A percentile compares a stretch with the other conserved stretches of the same genome.
phyloP scores from a whole-genome alignment of 2,329 filamentous ascomycete species.

The Verticillium dahliae region DNA sequence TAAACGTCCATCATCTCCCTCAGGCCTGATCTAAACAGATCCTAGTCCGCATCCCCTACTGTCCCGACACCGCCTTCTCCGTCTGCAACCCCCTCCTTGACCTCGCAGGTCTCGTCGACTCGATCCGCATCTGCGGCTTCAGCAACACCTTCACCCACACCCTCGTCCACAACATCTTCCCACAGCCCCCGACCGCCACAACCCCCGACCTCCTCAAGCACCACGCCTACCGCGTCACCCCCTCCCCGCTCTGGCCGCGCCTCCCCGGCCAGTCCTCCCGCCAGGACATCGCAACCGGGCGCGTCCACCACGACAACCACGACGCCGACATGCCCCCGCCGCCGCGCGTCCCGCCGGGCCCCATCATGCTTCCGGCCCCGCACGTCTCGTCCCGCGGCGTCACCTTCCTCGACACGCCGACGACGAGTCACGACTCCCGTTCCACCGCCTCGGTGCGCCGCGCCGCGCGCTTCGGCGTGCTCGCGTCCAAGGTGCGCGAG shows the following conservation, averaged over 20 bases:
- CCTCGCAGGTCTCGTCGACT: slow-evolving; percentile 21
- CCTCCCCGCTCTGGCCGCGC: slow-evolving; percentile 7
- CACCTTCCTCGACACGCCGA: neutral
- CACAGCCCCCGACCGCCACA: neutral
- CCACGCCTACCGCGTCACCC: slow-evolving; percentile 7
- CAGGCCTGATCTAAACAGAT: neutral
- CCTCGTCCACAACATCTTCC: slow-evolving; percentile 21
- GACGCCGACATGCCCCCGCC: neutral
- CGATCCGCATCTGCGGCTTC: slow-evolving; percentile 29
- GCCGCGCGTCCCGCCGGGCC: neutral
- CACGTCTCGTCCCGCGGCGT: neutral
- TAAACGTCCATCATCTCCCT: neutral
- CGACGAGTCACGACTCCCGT: neutral
- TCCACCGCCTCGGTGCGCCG: neutral
- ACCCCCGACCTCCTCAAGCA: slow-evolving; percentile 1
- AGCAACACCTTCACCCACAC: slow-evolving; percentile 20
- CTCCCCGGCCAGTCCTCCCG: slow-evolving; percentile 7
- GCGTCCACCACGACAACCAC: slow-evolving; percentile 5
- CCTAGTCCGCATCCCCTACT: slow-evolving; percentile 15
- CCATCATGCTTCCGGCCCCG: neutral
- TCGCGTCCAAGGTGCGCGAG: neutral
- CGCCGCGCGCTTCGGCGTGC: neutral
- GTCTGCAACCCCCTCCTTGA: slow-evolving; percentile 23
- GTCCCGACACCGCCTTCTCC: slow-evolving; percentile 21
- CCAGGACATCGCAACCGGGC: slow-evolving; percentile 4